Evolutionary conservation across 495 filamentous ascomycete species (phyloP).

Genomic region (Extremus antarcticus): DNA sequence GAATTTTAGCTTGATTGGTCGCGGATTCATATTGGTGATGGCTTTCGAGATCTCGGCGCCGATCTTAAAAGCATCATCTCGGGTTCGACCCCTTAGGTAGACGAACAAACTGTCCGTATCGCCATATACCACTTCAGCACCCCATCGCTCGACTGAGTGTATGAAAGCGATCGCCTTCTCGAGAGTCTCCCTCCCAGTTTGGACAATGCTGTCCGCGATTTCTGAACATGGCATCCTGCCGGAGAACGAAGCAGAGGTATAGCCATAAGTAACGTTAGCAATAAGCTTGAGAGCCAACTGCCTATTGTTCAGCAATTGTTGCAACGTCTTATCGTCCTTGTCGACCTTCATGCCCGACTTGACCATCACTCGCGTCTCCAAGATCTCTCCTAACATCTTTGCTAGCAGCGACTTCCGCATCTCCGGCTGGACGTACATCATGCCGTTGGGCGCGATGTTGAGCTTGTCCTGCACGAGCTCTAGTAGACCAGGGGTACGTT

Average conservation of each 20-base stretch:
- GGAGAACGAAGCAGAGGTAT: conserved; percentile 90
- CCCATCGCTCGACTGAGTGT: conserved; percentile 76
- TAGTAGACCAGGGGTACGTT: conserved; percentile 60
- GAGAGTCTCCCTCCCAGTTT: conserved; percentile 85
- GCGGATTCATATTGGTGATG: conserved; percentile 82
- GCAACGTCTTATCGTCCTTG: conserved; percentile 77
- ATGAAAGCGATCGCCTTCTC: conserved; percentile 91
- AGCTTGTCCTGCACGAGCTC: conserved; percentile 74
- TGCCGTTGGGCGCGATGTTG: conserved; percentile 91
- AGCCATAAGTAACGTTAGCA: conserved; percentile 96
- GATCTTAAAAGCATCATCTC: conserved; percentile 81
- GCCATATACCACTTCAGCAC: conserved; percentile 92
- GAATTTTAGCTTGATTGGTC: conserved; percentile 91
- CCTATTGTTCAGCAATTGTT: conserved; percentile 83
- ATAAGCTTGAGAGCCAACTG: conserved; percentile 94
- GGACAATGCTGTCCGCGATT: conserved; percentile 96
- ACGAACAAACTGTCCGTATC: conserved; percentile 97
- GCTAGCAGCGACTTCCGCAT: conserved; percentile 84
- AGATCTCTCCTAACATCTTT: conserved; percentile 92
- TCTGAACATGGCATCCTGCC: conserved; percentile 96
- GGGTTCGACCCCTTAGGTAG: conserved; percentile 74
- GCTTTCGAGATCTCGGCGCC: conserved; percentile 85
- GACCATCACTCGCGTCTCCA: conserved; percentile 96
- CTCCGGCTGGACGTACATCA: conserved; percentile 82
- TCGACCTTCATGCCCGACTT: conserved; percentile 94